Conservation (phyloP, 176 grass and related monocot genomes). For the Rhynchospora tenuis region DNA sequence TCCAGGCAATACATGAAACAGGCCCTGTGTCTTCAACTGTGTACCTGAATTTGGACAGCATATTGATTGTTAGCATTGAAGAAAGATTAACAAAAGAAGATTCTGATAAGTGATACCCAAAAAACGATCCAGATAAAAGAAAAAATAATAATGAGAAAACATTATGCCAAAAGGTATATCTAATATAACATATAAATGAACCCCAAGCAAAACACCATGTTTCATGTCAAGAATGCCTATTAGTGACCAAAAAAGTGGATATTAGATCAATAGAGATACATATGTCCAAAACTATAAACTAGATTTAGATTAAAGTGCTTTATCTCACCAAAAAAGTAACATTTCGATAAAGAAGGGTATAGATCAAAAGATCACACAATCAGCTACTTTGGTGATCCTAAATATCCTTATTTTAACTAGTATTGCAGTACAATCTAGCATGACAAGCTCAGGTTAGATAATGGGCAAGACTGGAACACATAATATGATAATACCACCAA, state of each 20-base stretch:
- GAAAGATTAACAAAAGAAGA: neutral
- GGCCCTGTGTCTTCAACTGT: slow-evolving; percentile 95
- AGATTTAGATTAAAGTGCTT: neutral
- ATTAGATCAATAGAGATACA: neutral
- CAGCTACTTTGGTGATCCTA: neutral
- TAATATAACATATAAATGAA: neutral
- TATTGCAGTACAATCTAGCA: neutral
- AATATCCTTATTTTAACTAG: neutral
- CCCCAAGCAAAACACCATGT: neutral
- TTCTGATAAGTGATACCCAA: neutral
- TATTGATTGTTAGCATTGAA: neutral
- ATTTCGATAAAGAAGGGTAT: neutral
- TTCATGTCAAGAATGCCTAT: neutral
- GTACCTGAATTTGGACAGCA: slow-evolving; percentile 45
- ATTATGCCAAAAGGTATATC: neutral
- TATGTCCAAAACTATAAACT: neutral
- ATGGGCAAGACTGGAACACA: neutral
- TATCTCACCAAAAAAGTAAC: neutral
- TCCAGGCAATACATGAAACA: slow-evolving; percentile 94
- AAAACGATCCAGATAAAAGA: neutral
- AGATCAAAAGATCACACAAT: neutral
- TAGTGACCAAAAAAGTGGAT: neutral
- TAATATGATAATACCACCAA: neutral
- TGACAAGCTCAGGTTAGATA: neutral
- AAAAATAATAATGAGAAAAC: neutral